These are phyloP conservation scores for Penicillium janthinellum DNA, from an alignment of 2,329 filamentous ascomycete genomes.

Conservation along the genomic window DNA sequence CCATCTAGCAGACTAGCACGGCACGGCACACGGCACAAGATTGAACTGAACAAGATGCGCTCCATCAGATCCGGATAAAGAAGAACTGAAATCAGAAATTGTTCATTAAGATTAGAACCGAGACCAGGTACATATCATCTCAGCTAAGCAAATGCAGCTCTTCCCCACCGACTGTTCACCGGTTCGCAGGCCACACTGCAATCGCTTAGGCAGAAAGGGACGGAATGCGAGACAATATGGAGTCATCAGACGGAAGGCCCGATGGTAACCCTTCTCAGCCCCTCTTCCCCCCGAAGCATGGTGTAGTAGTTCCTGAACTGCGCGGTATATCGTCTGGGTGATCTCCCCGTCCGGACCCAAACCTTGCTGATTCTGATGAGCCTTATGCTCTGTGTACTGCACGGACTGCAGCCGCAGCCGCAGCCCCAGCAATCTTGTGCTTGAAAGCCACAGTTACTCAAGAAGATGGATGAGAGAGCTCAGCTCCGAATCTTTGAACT, in stretches of 20 bases:
- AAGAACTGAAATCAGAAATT: neutral
- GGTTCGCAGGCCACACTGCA: constrained; percentile 1
- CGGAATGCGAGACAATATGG: constrained; percentile 15
- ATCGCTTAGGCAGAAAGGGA: constrained; percentile 1
- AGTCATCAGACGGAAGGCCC: constrained; percentile 7
- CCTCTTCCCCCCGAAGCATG: constrained; percentile 3
- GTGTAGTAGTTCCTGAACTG: constrained; percentile 17
- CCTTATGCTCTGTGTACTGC: constrained; percentile 2
- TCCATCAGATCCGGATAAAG: neutral
- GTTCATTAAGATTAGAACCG: neutral
- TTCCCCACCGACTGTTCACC: constrained; percentile 9
- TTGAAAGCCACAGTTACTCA: neutral
- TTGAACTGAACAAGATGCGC: neutral
- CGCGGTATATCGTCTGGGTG: constrained; percentile 20
- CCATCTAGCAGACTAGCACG: neutral
- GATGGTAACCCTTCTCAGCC: constrained; percentile 6
- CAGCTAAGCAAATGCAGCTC: constrained; percentile 1
- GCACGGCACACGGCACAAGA: too few species aligned
- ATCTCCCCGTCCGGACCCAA: constrained; percentile 10
- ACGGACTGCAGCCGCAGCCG: constrained; percentile 6
- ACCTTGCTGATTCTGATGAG: constrained; percentile 19
- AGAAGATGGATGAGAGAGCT: constrained; percentile 3
- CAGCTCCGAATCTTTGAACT: neutral
- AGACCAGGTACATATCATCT: neutral
- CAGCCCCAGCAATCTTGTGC: neutral